Evolutionary conservation across 2,329 filamentous ascomycete species (phyloP).

Genomic region (Hypoxylon sp.): DNA sequence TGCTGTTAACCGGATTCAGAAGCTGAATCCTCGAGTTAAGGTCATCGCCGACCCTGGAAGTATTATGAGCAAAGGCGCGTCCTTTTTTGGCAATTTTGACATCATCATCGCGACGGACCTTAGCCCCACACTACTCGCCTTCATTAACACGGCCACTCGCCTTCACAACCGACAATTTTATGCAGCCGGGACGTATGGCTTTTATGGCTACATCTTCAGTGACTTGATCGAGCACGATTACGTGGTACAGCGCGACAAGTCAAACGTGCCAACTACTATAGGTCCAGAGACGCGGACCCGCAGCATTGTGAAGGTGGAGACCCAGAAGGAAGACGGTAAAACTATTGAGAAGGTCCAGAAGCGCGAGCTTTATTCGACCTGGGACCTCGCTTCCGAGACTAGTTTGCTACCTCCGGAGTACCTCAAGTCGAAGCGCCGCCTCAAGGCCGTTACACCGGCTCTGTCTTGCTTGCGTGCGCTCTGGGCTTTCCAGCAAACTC

Average conservation of each 20-base stretch:
- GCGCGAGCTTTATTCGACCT: slow-evolving; percentile 89
- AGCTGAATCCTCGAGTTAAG: slow-evolving; percentile 89
- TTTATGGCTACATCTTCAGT: slow-evolving; percentile 95
- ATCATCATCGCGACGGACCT: slow-evolving; percentile 93
- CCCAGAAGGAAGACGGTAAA: slow-evolving; percentile 79
- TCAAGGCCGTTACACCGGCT: slow-evolving; percentile 83
- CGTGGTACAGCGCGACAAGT: slow-evolving; percentile 85
- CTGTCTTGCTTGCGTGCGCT: slow-evolving; percentile 89
- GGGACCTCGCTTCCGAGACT: slow-evolving; percentile 84
- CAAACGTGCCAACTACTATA: slow-evolving; percentile 76
- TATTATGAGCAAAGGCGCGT: slow-evolving; percentile 76
- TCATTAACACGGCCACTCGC: slow-evolving; percentile 89
- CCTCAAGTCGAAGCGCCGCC: slow-evolving; percentile 75
- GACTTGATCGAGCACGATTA: slow-evolving; percentile 94
- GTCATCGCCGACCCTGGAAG: slow-evolving; percentile 79
- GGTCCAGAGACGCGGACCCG: slow-evolving; percentile 83
- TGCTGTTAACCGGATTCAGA: slow-evolving; percentile 81
- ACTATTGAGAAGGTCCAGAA: slow-evolving; percentile 90
- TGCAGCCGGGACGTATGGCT: slow-evolving; percentile 86
- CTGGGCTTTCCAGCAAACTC: slow-evolving; percentile 84
- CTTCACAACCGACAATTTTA: slow-evolving; percentile 87
- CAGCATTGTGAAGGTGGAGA: slow-evolving; percentile 78
- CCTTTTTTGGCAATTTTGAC: slow-evolving; percentile 85
- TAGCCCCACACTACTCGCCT: slow-evolving; percentile 78
- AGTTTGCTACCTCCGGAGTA: slow-evolving; percentile 81